These are phyloP conservation scores for Calvatia gigantea DNA, from an alignment of 768 basidiomycete genomes.

Conservation along the genomic window DNA sequence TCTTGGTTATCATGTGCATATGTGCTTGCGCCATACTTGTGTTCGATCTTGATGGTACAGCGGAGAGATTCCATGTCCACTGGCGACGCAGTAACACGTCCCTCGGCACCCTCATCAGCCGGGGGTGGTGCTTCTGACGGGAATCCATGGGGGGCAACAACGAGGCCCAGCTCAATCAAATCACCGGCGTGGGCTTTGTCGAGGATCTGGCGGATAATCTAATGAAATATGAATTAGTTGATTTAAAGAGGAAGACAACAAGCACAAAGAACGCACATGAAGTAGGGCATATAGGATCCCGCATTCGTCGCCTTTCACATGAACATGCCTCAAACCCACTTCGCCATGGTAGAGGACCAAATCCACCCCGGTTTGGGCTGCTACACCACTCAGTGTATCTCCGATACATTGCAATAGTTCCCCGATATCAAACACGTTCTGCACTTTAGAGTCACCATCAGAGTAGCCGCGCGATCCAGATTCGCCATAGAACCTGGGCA, in stretches of 20 bases:
- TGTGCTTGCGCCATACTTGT: slow-evolving; percentile 33
- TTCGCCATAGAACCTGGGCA: slow-evolving; percentile 49
- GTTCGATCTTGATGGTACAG: slow-evolving; percentile 46
- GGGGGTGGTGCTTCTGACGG: slow-evolving; percentile 10
- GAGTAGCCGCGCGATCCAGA: slow-evolving; percentile 10
- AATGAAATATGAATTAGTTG: slow-evolving; percentile 10
- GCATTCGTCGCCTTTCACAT: slow-evolving; percentile 81
- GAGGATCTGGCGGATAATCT: slow-evolving; percentile 87
- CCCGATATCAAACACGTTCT: slow-evolving; percentile 87
- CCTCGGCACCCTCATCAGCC: slow-evolving; percentile 20
- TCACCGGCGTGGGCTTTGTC: slow-evolving; percentile 68
- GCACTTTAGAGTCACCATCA: slow-evolving; percentile 13
- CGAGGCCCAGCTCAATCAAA: slow-evolving; percentile 81
- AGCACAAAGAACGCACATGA: slow-evolving; percentile 59
- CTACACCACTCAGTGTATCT: slow-evolving; percentile 81
- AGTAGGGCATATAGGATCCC: slow-evolving; percentile 77
- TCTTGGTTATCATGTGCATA: slow-evolving; percentile 18
- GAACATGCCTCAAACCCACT: slow-evolving; percentile 81
- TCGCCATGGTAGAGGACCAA: slow-evolving; percentile 90
- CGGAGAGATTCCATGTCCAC: slow-evolving; percentile 31
- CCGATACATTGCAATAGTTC: slow-evolving; percentile 88
- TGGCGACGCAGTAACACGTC: slow-evolving; percentile 18
- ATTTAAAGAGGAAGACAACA: slow-evolving; percentile 14
- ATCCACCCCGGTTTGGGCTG: slow-evolving; percentile 83
- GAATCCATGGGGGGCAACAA: slow-evolving; percentile 31